Evolutionary conservation across 768 basidiomycete species (phyloP), one percentile per base, ranked within the genome.

Genomic region (Myochromella boudieri): DNA sequence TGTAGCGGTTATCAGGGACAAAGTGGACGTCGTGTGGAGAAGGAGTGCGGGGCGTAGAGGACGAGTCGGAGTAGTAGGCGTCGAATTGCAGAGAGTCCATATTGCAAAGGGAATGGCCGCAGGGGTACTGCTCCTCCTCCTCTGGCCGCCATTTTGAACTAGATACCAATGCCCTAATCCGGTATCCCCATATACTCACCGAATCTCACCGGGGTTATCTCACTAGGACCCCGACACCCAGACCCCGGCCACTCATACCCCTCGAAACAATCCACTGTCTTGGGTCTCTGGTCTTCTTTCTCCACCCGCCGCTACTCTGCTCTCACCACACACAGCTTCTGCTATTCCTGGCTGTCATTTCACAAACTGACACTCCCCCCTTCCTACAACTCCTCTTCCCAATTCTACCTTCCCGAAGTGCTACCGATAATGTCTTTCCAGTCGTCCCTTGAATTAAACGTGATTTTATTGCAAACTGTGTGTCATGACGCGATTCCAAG

Each of bases 41-140:
- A 0, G 87, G 87, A 0, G 87, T 89, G 45, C 86, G 78, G 2
- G 87, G 87, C 1, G 85, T 72, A 41, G 79, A 85, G n/a, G n/a
- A n/a, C 52, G 81, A 76, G 69, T 85, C 81, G 46, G 82, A 81
- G 71, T 82, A 84, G 55, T 82, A 85, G 6, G 71, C 64, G 70
- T 85, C 82, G 65, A 84, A 87, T 40, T 64, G 56, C 53, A 72
- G 63, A 51, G 72, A 62, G 58, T 75, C 74, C 75, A 77, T 76
- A 48, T 49, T 29, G 48, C 46, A 43, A 48, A 32, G 48, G 51
- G 46, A 39, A 31, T 39, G 51, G 40, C 40, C 40, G 32, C 14
- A 42, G 11, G n/a, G n/a, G n/a, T n/a, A n/a, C 27, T 29, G 21
- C 1, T 17, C 36, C 28, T 12, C 18, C 24, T 12, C 15, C 12